Base-by-base conservation (phyloP, 2,329 filamentous ascomycete species). In the Sphaerulina musiva region DNA sequence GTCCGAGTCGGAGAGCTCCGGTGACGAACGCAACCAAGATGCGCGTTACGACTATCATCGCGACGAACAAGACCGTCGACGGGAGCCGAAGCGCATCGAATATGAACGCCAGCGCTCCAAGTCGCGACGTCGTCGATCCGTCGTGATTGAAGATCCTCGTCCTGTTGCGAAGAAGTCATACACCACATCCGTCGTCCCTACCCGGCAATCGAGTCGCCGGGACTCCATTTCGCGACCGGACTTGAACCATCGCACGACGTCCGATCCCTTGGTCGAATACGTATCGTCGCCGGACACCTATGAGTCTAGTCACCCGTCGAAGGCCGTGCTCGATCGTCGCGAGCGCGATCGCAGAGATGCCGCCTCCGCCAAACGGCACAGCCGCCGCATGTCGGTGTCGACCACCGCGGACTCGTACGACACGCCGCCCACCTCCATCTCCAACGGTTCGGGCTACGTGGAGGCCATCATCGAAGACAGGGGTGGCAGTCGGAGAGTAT, bases 321-420 rank as follows among this genome's bases (percentile, higher is more conserved):
- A 59, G 17, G 57, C 62, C 2, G 52, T 55, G 7, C 53, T 62
- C 10, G 49, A 52, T 32, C 58, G 62, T 20, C 46, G 57, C n/a
- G 49, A 51, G 26, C 52, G 54, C 39, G 57, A 56, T 8, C 62
- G 63, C 4, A 44, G 55, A 39, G 67, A 65, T 39, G 45, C 54
- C 10, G 34, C 38, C 8, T 17, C 29, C 2, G 44, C 51, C 9
- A 51, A 53, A 8, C 36, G 45, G 47, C 49, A 53, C 45, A 68
- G 69, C 38, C 70, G 64, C 20, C 62, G 61, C 4, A 62, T 70
- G 7, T 65, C 69, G 4, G 57, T 71, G 9, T 36, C 34, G 34
- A 36, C 34, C 34, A 8, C 34, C 20, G 57, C 61, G 7, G 64
- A 64, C 3, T 62, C 63, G 8, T 59, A 60, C 26, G 54, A 65